Base-by-base conservation (phyloP, 352 stramenopile genomes). In the Chrysophaeum taylorii region DNA sequence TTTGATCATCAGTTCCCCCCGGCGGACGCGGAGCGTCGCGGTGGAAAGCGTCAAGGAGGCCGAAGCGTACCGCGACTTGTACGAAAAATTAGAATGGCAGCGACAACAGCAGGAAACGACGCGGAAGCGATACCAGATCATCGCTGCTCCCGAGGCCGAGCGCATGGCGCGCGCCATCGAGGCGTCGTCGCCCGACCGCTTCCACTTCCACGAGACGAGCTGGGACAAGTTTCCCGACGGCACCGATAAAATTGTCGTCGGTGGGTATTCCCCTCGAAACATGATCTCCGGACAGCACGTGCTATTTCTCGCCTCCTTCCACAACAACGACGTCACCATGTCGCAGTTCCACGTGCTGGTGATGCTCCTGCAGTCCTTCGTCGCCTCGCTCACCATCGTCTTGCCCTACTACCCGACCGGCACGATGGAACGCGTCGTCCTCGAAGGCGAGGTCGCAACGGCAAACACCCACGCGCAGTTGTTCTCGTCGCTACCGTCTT, bases 251-350 rank as follows among this genome's bases (percentile, higher is more conserved):
- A 90, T 90, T 70, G 78, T 85, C 60, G 76, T 90, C 54, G 79
- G 78, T 45, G 84, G 84, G 2, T 90, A 88, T 75, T 75, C 71
- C 5, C 79, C 78, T 43, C 69, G 80, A 37, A 89, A 89, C 68
- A 64, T 87, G 7, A 78, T 90, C 52, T 81, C 82, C 0, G 84
- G 84, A 25, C 78, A 88, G 68, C 73, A 84, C 54, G 80, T 89
- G 23, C 69, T 90, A 23, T 85, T 90, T 62, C 73, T 90, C 60
- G 79, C 67, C n/a, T 84, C 73, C 38, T 89, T 90, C 71, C 82
- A 88, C 73, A 87, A 86, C 77, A 90, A 90, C 67, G 84, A 90
- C 78, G 81, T 87, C 4, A 90, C 84, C 2, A 75, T 90, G 21
- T 79, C 69, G 33, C 78, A 83, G 50, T 84, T 83, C 75, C 75